Evolutionary conservation across 331 rosid species (phyloP).

Genomic region (Cucumis variabilis): DNA sequence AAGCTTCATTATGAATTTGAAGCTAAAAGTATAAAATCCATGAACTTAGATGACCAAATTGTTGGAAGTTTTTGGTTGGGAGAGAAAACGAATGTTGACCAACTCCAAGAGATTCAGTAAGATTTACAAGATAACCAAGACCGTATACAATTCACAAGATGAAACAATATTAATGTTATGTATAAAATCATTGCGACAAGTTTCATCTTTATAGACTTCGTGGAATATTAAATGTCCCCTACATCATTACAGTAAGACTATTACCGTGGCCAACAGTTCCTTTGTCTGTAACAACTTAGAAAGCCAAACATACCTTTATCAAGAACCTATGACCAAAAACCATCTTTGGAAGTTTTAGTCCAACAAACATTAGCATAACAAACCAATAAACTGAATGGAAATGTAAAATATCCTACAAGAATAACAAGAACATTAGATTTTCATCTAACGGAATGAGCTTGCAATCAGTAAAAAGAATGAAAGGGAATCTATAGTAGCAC

Average conservation of each 20-base stretch:
- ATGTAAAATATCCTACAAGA: conserved; percentile 89
- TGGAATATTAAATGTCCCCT: neutral
- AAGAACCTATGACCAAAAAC: conserved; percentile 98
- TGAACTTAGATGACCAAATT: neutral
- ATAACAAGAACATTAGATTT: conserved; percentile 38
- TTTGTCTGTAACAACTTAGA: neutral
- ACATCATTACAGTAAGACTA: neutral
- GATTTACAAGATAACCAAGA: neutral
- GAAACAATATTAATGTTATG: neutral
- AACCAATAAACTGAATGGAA: conserved; percentile 99
- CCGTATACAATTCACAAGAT: neutral
- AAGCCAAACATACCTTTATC: conserved; percentile 71
- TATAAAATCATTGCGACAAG: neutral
- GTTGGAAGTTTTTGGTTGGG: neutral
- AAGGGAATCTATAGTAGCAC: neutral
- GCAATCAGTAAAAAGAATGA: neutral
- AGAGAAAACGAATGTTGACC: neutral
- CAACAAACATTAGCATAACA: conserved; percentile 97
- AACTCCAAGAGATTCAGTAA: neutral
- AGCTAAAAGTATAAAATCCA: conserved; percentile 1
- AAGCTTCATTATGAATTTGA: neutral
- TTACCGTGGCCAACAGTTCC: neutral
- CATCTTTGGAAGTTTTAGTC: conserved; percentile 86
- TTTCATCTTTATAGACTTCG: neutral
- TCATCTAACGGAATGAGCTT: neutral